Evolutionary conservation across 768 basidiomycete species (phyloP), one percentile per base, ranked within the genome.

Genomic region (Tylopilus vinaceipallidus): DNA sequence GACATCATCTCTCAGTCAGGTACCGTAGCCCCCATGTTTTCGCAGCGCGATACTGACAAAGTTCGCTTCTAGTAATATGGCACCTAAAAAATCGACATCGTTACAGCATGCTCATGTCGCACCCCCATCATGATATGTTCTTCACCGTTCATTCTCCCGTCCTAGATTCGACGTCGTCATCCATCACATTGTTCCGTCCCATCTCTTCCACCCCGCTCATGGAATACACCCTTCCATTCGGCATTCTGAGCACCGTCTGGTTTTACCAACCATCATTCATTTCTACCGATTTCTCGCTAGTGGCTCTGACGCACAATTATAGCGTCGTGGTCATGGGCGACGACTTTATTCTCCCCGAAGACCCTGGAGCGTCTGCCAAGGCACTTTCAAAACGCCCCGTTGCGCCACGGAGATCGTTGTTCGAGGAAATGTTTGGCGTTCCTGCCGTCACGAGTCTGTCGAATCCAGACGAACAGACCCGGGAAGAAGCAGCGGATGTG

Each of bases 381-480:
- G 74, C 69, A 76, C 49, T 62, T 50, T 42, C 60, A 64, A 41
- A 61, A 59, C 19, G 51, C 50, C 32, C 62, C 61, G 47, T 60
- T 55, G 56, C 74, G 56, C 63, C 66, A 20, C 73, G 61, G 53
- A 72, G 75, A 50, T 87, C 90, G 8, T 72, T 97, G 7, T 91
- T 95, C 71, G 87, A 91, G 65, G 92, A 95, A 61, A 89, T 95
- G 61, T 97, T 95, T 62, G 94, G 94, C 33, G 73, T 80, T 50
- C 81, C 89, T 37, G 86, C 87, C 3, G 82, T 93, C 57, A 58
- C 60, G 6, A 63, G 71, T 27, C 52, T 62, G 29, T 54, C 65
- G 16, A 44, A 55, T n/a, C 50, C 64, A 29, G 41, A 54, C 12
- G 59, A 64, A 34, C 47, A 55, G 34, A 50, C 63, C 14, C 49